Conservation (phyloP, 2,329 filamentous ascomycete species). For the Scorias spongiosa region DNA sequence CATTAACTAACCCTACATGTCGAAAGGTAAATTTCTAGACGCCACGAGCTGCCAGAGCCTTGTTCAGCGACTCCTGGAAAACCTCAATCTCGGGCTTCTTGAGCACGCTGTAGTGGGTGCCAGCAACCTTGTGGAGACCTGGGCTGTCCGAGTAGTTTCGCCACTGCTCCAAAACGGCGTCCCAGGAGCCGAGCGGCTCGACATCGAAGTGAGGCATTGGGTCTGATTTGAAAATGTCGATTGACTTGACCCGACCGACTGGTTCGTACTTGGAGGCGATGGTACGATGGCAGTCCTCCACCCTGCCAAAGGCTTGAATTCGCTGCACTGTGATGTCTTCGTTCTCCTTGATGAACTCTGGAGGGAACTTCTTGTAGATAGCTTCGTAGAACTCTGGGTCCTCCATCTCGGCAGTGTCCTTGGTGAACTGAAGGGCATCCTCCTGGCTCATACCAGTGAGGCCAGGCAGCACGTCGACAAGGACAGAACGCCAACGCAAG, state of each 20-base stretch:
- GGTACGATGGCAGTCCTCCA: conserved; percentile 8
- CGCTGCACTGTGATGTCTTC: conserved; percentile 9
- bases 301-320: conserved; percentile 7
- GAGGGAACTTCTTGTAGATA: conserved; percentile 9
- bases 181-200: conserved; percentile 5
- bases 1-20: too few species aligned
- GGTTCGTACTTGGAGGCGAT: conserved; percentile 8
- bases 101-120: neutral
- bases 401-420: conserved; percentile 5
- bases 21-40: neutral
- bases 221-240: conserved; percentile 8
- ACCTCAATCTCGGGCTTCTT: neutral
- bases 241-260: conserved; percentile 3
- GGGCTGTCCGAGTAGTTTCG: neutral
- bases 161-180: conserved; percentile 8
- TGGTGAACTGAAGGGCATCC: conserved; percentile 6
- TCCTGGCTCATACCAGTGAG: conserved; percentile 7
- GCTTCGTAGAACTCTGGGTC: conserved; percentile 9
- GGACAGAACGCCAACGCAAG: conserved; percentile 6
- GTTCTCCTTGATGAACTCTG: conserved; percentile 8
- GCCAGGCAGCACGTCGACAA: conserved; percentile 9
- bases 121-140: neutral
- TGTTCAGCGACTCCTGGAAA: neutral
- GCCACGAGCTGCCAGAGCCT: neutral
- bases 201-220: conserved; percentile 9